Evolutionary conservation across 2,329 filamentous ascomycete species (phyloP).

Genomic region (Leptographium radiaticola): DNA sequence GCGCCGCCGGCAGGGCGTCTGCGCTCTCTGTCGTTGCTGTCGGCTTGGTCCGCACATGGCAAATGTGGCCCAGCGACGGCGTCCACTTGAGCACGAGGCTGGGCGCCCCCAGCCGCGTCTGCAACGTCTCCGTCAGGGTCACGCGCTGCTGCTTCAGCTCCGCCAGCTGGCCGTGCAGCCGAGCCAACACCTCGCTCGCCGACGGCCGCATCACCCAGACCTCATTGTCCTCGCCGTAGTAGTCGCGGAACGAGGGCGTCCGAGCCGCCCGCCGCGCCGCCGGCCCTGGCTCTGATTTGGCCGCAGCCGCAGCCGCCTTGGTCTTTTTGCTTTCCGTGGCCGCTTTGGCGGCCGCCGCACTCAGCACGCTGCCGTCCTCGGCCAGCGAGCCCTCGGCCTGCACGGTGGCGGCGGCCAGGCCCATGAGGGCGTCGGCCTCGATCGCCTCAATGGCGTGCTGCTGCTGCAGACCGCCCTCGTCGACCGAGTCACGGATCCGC

Average conservation of each 20-base stretch:
- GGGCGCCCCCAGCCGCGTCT: slow-evolving; percentile 44
- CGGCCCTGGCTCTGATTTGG: neutral
- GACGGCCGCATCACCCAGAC: slow-evolving; percentile 52
- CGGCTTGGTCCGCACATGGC: slow-evolving; percentile 52
- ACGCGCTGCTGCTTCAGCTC: slow-evolving; percentile 46
- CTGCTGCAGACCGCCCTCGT: slow-evolving; percentile 79
- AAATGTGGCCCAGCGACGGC: slow-evolving; percentile 76
- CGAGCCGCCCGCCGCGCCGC: too few species aligned
- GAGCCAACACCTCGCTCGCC: slow-evolving; percentile 53
- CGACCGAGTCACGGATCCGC: slow-evolving; percentile 66
- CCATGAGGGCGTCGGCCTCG: slow-evolving; percentile 56
- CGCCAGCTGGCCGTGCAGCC: slow-evolving; percentile 56
- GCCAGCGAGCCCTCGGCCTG: slow-evolving; percentile 51
- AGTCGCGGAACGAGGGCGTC: slow-evolving; percentile 32
- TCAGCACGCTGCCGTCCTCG: slow-evolving; percentile 36
- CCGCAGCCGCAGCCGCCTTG: neutral
- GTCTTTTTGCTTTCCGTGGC: neutral
- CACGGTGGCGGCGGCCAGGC: slow-evolving; percentile 60
- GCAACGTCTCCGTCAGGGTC: slow-evolving; percentile 46
- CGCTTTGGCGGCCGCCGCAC: slow-evolving; percentile 23
- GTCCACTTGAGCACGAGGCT: slow-evolving; percentile 75
- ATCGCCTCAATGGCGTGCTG: slow-evolving; percentile 67
- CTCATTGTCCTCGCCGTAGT: slow-evolving; percentile 47
- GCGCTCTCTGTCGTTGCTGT: slow-evolving; percentile 10
- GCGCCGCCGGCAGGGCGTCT: slow-evolving; percentile 28